phyloP scores from a whole-genome alignment of 2,329 filamentous ascomycete genomes.

The Teratosphaeriaceae sp. region DNA sequence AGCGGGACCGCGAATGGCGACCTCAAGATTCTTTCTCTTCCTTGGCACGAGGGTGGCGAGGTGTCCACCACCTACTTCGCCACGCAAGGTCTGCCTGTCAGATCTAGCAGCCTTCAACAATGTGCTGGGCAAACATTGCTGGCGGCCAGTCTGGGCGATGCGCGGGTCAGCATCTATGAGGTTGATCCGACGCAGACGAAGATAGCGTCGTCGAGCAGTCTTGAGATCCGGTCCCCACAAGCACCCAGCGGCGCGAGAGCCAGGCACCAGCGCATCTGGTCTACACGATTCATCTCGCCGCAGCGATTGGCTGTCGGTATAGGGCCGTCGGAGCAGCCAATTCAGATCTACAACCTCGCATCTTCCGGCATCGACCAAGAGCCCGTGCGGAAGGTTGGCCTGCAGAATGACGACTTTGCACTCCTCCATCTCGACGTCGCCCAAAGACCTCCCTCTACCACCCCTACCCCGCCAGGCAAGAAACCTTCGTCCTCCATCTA shows the following conservation, averaged over 20 bases:
- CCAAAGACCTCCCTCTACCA: conserved; percentile 35
- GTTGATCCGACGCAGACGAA: conserved; percentile 20
- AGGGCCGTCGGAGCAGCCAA: conserved; percentile 36
- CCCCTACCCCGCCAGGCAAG: conserved; percentile 39
- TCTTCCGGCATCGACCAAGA: conserved; percentile 36
- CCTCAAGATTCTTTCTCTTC: conserved; percentile 33
- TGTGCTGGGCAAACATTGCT: conserved; percentile 33
- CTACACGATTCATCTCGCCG: conserved; percentile 47
- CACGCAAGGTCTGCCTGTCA: conserved; percentile 39
- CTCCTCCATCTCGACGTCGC: conserved; percentile 7
- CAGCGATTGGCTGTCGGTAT: conserved; percentile 47
- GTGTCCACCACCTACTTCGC: conserved; percentile 34
- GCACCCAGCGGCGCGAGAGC: neutral
- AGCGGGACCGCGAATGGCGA: conserved; percentile 52
- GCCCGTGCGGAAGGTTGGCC: conserved; percentile 34
- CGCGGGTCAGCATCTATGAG: conserved; percentile 28
- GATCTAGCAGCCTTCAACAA: conserved; percentile 33
- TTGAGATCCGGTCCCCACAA: conserved; percentile 20
- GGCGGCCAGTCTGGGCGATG: conserved; percentile 46
- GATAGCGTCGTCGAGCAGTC: conserved; percentile 31
- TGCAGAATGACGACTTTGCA: conserved; percentile 20
- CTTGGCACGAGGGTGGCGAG: conserved; percentile 14
- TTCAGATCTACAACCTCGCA: conserved; percentile 46
- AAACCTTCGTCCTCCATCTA: conserved; percentile 37
- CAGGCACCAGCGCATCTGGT: conserved; percentile 36